Evolutionary conservation across 495 filamentous ascomycete species (phyloP).

Genomic region (Talaromyces borbonicus): DNA sequence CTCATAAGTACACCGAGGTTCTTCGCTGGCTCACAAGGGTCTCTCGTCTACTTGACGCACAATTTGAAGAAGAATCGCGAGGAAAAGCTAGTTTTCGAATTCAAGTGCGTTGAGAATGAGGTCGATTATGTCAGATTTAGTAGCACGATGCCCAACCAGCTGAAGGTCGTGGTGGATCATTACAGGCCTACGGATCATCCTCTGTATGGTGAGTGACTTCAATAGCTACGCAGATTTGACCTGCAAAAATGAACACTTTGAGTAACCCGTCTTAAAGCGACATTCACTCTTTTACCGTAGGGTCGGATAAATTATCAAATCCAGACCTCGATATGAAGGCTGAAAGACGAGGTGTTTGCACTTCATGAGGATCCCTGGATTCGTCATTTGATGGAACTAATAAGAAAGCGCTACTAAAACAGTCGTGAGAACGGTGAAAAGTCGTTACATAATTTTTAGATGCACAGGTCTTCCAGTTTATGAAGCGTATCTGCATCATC

Average conservation of each 20-base stretch:
- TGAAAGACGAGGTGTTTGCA: too few species aligned
- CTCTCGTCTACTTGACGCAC: background rate
- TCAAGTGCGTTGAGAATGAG: constrained; percentile 4
- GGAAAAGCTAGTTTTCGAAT: constrained; percentile 5
- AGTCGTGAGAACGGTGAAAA: too few species aligned
- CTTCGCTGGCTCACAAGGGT: constrained; percentile 5
- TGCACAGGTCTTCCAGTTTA: too few species aligned
- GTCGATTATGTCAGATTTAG: constrained; percentile 7
- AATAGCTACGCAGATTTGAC: background rate
- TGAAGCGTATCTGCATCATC: too few species aligned
- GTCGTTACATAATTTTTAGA: too few species aligned
- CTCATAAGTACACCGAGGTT: constrained; percentile 1
- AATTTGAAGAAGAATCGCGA: constrained; percentile 1
- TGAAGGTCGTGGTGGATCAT: background rate
- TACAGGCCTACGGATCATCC: constrained; percentile 6
- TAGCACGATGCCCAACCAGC: constrained; percentile 5
- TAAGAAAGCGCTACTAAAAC: too few species aligned
- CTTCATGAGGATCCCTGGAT: too few species aligned
- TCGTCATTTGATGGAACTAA: too few species aligned
- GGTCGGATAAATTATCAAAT: too few species aligned
- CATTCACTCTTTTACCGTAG: background rate
- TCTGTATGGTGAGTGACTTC: constrained; percentile 2
- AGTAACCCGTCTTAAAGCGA: background rate
- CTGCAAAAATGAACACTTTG: background rate
- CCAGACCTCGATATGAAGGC: too few species aligned